A percentile compares a stretch with the other conserved stretches of the same genome.
phyloP scores from a whole-genome alignment of 805 yeast genomes.

The Suhomyces faveliae region DNA sequence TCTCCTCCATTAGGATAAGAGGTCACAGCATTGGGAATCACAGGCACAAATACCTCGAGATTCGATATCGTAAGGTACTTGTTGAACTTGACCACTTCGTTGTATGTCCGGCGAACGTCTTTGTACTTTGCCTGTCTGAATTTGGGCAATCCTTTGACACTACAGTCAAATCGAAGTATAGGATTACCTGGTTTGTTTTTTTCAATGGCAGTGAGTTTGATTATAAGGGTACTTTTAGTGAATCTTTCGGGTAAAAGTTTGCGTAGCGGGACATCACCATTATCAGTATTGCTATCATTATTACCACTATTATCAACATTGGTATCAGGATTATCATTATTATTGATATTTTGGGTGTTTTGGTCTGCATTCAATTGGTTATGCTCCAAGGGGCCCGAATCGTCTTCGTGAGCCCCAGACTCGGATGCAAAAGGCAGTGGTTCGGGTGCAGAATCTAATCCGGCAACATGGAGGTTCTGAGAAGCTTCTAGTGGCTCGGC shows the following conservation, averaged over 20 bases:
- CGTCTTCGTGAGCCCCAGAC: not conserved
- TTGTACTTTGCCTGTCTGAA: conserved; percentile 69
- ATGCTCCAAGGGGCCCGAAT: no score
- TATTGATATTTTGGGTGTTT: no score
- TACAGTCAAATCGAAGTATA: conserved; percentile 63
- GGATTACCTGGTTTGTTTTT: conserved; percentile 75
- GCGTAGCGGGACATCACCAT: conserved; percentile 37
- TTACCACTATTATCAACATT: no score
- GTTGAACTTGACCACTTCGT: conserved; percentile 74
- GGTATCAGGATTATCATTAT: no score
- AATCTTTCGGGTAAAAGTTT: conserved; percentile 52
- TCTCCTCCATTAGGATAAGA: conserved; percentile 82
- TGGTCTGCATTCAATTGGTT: no score
- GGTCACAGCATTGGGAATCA: conserved; percentile 73
- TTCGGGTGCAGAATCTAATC: not conserved
- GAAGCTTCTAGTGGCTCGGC: conserved; percentile 28
- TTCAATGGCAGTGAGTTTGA: conserved; percentile 70
- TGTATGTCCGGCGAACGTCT: conserved; percentile 75
- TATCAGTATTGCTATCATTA: conserved; percentile 23
- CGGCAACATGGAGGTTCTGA: not conserved
- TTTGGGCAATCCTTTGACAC: conserved; percentile 58
- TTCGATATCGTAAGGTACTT: conserved; percentile 76
- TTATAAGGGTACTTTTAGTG: conserved; percentile 42
- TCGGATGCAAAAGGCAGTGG: not conserved
- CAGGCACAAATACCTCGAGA: conserved; percentile 90